A percentile compares a stretch with the other conserved stretches of the same genome.
phyloP scores from a whole-genome alignment of 1,139 yeast species.

The Pneumocystis wakefieldiae region DNA sequence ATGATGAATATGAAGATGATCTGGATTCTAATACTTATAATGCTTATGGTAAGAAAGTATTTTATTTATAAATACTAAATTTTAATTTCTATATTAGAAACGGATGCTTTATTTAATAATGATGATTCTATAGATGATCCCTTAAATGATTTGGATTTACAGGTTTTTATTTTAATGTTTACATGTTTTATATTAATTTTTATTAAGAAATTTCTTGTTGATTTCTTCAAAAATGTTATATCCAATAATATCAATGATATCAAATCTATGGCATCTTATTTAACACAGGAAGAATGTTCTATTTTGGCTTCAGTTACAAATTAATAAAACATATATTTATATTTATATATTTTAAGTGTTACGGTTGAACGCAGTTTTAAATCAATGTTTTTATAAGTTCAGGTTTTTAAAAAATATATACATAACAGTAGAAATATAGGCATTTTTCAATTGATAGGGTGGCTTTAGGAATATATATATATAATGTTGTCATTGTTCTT shows the following conservation, averaged over 20 bases:
- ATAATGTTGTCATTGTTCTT: not conserved
- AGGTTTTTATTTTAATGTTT: not conserved
- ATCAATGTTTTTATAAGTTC: not conserved
- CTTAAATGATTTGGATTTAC: not conserved
- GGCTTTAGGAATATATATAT: not conserved
- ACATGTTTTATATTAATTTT: not conserved
- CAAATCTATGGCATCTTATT: not conserved
- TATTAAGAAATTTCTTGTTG: not conserved
- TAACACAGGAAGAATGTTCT: not conserved
- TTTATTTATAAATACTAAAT: not conserved
- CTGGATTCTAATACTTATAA: not conserved
- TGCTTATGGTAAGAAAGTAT: not conserved
- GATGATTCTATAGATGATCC: not conserved
- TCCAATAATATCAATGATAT: not conserved
- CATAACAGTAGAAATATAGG: not conserved
- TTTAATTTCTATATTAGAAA: not conserved
- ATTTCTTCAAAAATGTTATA: not conserved
- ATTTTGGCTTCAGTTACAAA: not conserved
- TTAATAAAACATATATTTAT: not conserved
- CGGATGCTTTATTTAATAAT: not conserved
- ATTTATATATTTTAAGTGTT: not conserved
- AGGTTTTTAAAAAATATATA: not conserved
- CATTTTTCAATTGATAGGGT: not conserved
- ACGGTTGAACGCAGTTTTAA: too few relatives aligned
- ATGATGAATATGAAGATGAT: conserved; percentile 5